Evolutionary conservation across 345 rosid genomes (phyloP).

Genomic region (Turritis glabra): DNA sequence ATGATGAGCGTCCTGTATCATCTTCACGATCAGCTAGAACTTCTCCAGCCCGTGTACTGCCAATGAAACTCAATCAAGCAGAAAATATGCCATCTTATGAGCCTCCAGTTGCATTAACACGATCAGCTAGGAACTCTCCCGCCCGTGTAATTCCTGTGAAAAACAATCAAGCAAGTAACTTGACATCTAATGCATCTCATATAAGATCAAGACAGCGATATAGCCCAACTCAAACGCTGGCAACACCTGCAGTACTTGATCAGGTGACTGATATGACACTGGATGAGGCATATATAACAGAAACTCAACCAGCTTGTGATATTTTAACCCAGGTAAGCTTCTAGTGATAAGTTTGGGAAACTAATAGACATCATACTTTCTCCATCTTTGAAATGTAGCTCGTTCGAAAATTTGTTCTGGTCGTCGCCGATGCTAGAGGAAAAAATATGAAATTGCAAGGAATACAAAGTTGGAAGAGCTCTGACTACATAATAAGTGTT

Average conservation of each 20-base stretch:
- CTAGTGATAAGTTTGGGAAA: background rate
- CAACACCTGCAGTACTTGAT: constrained; percentile 21
- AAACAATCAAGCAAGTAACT: constrained; percentile 14
- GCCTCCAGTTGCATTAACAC: constrained; percentile 25
- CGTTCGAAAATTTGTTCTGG: constrained; percentile 1
- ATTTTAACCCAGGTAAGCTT: constrained; percentile 30
- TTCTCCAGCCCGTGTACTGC: constrained; percentile 33
- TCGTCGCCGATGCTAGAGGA: background rate
- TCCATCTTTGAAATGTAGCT: constrained; percentile 3
- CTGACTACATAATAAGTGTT: background rate
- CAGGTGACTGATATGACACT: constrained; percentile 35
- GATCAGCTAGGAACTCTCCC: constrained; percentile 36
- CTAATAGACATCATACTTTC: background rate
- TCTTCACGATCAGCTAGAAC: constrained; percentile 36
- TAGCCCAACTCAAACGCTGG: constrained; percentile 30
- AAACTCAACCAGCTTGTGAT: constrained; percentile 29
- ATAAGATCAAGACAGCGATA: constrained; percentile 33
- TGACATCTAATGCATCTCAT: constrained; percentile 25
- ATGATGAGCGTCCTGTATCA: constrained; percentile 32
- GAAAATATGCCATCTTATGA: constrained; percentile 30
- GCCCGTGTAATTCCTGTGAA: constrained; percentile 23
- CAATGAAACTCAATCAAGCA: constrained; percentile 30
- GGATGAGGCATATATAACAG: constrained; percentile 32
- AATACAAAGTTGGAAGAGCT: background rate
- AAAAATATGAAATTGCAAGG: constrained; percentile 6